Percentiles rank a stretch among this genome's conserved stretches.
phyloP scores from a whole-genome alignment of 768 basidiomycete genomes.

The Lactifluus volemus region DNA sequence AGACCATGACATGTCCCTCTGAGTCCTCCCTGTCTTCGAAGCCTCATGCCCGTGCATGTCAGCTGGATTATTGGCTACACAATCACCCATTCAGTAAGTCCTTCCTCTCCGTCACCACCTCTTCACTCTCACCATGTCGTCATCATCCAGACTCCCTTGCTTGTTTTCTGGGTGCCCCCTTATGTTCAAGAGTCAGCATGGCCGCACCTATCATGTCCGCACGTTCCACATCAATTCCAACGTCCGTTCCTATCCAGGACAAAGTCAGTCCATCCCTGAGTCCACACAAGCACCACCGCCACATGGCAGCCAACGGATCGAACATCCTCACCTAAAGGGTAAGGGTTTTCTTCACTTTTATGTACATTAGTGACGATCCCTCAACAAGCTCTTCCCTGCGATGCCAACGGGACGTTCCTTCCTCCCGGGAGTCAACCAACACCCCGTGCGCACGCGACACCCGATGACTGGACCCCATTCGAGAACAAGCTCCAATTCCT shows the following conservation, averaged over 20 bases:
- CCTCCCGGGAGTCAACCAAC: neutral
- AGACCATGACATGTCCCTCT: too few relatives aligned
- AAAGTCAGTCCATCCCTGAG: too few relatives aligned
- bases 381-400: conserved; percentile 2
- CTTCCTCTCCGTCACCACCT: too few relatives aligned
- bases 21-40: too few relatives aligned
- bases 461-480: conserved; percentile 21
- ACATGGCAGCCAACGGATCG: neutral
- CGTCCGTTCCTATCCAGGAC: too few relatives aligned
- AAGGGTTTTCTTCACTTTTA: neutral
- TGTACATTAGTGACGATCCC: too few relatives aligned
- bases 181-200: neutral
- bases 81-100: too few relatives aligned
- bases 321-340: neutral
- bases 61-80: too few relatives aligned
- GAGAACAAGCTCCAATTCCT: conserved; percentile 19
- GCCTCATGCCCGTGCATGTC: too few relatives aligned
- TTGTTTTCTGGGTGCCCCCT: neutral
- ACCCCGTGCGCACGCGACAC: neutral
- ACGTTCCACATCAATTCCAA: neutral
- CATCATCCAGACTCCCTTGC: too few relatives aligned
- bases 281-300: too few relatives aligned
- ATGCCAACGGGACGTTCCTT: neutral
- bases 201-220: neutral
- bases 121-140: too few relatives aligned